Base-by-base conservation (phyloP, 306 rosid genomes). In the Prunus armeniaca region DNA sequence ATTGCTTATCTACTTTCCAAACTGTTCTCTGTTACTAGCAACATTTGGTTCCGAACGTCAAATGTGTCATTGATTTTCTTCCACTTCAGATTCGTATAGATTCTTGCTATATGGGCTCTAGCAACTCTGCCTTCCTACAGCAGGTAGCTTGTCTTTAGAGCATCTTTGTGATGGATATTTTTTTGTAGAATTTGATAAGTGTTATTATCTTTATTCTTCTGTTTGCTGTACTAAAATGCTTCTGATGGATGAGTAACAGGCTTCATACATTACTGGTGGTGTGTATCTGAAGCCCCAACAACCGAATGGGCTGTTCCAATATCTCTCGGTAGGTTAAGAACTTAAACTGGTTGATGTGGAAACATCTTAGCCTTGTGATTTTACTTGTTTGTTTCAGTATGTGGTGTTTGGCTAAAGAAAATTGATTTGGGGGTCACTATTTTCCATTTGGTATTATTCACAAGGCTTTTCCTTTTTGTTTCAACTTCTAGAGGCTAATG, bases 91-190 rank as follows among this genome's bases (percentile, higher is more conserved):
- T 95, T 84, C 97, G 96, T 58, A 87, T 92, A 78, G 99, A 95
- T 80, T 90, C 97, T 55, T 95, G 99, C 77, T 90, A 84, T 78
- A 85, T 95, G 66, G 99, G 93, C 57, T 77, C 90, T 4, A 86
- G 75, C 81, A 95, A 95, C 83, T 95, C 99, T 73, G 93, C 97
- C 69, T 95, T 95, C 85, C 93, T 95, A 77, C 97, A 95, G 90
- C 99, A 95, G 99, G 99, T 95, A 86, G 45, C 41, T 58, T 55
- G 70, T 51, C 81, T 83, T 57, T 79, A 27, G 10, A 45, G 25
- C 27, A 22, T 19, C 3, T 45, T 25, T 58, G 22, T 80, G 64
- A 64, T 80, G 69, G 15, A 49, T 82, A 65, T 54, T 68, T 84
- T 84, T 28, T 76, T 80, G 50, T 64, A 9, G 25, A 47, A 60